phyloP scores from a whole-genome alignment of 768 basidiomycete species.

The Sarcodon aspratus region DNA sequence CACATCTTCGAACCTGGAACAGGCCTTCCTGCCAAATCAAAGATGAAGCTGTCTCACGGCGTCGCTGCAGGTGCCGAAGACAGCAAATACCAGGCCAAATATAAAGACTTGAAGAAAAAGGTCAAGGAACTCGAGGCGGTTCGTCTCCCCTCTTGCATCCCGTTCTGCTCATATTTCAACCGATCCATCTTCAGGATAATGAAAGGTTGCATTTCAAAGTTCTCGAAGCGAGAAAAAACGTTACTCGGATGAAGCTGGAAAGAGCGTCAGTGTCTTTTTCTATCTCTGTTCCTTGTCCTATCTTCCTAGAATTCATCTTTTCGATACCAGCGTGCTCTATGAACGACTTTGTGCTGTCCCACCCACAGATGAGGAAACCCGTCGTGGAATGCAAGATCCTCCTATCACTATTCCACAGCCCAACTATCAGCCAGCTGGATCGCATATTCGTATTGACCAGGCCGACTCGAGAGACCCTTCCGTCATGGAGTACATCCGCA shows the following conservation, averaged over 20 bases:
- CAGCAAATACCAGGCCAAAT: conserved; percentile 79
- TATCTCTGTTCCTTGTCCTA: not conserved
- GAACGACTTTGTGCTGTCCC: conserved; percentile 60
- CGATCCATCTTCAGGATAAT: conserved; percentile 51
- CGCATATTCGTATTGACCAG: conserved; percentile 5
- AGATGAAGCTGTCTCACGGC: conserved; percentile 39
- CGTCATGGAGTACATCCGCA: conserved; percentile 36
- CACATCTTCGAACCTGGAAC: not conserved
- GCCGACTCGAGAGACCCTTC: conserved; percentile 30
- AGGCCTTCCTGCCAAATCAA: conserved; percentile 22
- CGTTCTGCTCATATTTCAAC: conserved; percentile 6
- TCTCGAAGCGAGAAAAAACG: conserved; percentile 66
- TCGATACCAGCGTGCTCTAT: conserved; percentile 50
- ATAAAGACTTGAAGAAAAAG: conserved; percentile 80
- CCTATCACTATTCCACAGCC: conserved; percentile 11
- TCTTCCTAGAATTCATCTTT: conserved; percentile 10
- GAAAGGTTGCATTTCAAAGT: conserved; percentile 81
- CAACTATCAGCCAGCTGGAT: not conserved
- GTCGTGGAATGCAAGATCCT: conserved; percentile 13
- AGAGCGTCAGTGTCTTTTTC: conserved; percentile 53
- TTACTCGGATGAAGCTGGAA: conserved; percentile 81
- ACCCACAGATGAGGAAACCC: conserved; percentile 34
- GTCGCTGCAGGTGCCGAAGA: conserved; percentile 77
- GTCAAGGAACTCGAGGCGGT: conserved; percentile 81
- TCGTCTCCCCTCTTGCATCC: conserved; percentile 18